Evolutionary conservation across 257 asterid genomes (phyloP), one percentile per base, ranked within the genome.

Genomic region (Solanum medicagineum): DNA sequence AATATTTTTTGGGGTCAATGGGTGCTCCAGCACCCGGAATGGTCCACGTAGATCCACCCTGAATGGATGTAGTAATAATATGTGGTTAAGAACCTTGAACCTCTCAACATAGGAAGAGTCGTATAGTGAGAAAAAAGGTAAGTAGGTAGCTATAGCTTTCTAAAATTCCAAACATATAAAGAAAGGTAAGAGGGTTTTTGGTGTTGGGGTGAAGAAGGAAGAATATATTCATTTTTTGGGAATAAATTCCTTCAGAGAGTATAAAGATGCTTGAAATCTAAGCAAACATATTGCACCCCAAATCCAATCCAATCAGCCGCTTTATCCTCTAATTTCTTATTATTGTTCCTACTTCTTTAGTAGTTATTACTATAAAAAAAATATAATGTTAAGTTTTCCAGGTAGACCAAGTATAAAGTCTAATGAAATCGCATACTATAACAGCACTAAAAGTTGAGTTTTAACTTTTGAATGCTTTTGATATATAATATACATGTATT

Each of bases 261-360:
- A 66, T 84, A 84, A 84, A 84, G 86, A 66, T 84, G 86, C 86
- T 84, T 84, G 81, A 84, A 84, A 66, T 68, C 69, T 84, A 84
- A 84, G 86, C 86, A 84, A 84, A 75, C 85, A 83, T 66, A 83
- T 83, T 83, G 81, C 85, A 54, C 80, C 63, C 81, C 26, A 73
- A 82, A 59, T 82, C 60, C 29, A 82, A n/a, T 82, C 45, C 85
- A 79, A 79, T 47, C 63, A 16, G 16, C 83, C 36, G 2, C 42
- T 62, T 59, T 59, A 44, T 60, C 24, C 26, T 60, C 17, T 19
- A 62, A 42, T 57, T 82, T 40, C 32, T 42, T 82, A 75, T 9
- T 60, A 45, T 82, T 55, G 3, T 42, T 59, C 29, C 13, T 62
- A 24, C 42, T 62, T 62, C 62, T 47, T 82, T 82, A 22, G 22